These are phyloP conservation scores for Fusarium piperis DNA, from an alignment of 2,329 filamentous ascomycete genomes.

Conservation along the genomic window DNA sequence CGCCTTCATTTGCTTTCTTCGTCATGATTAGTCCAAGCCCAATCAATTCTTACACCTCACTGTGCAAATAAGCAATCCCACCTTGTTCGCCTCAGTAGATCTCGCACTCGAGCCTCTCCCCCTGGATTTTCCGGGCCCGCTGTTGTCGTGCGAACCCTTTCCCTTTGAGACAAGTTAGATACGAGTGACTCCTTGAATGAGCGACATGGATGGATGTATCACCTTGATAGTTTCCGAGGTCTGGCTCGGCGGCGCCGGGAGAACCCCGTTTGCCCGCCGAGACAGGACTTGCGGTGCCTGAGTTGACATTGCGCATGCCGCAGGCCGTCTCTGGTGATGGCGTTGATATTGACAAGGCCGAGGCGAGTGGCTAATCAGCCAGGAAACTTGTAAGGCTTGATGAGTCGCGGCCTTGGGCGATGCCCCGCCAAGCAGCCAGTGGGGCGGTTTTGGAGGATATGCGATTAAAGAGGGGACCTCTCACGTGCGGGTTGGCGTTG, in stretches of 20 bases:
- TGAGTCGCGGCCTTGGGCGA: constrained; percentile 40
- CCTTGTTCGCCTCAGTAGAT: constrained; percentile 43
- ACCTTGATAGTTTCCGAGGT: constrained; percentile 44
- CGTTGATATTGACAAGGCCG: constrained; percentile 28
- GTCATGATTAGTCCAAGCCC: constrained; percentile 23
- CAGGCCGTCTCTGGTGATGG: constrained; percentile 24
- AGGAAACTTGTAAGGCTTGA: constrained; percentile 37
- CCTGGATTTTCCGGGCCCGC: constrained; percentile 35
- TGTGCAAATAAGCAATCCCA: constrained; percentile 20
- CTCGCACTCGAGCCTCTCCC: constrained; percentile 43
- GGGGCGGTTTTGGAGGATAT: constrained; percentile 40
- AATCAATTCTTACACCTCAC: constrained; percentile 1
- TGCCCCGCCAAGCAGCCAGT: constrained; percentile 41
- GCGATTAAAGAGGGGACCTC: constrained; percentile 39
- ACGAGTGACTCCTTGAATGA: constrained; percentile 11
- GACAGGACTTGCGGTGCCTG: constrained; percentile 49
- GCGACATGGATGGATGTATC: constrained; percentile 25
- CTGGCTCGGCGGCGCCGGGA: constrained; percentile 37
- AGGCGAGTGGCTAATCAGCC: constrained; percentile 14
- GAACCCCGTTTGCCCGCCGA: constrained; percentile 48
- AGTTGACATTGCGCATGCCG: constrained; percentile 51
- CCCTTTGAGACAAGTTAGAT: constrained; percentile 38
- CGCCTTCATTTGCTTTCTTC: constrained; percentile 43
- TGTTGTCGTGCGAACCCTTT: constrained; percentile 38
- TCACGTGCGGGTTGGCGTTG: constrained; percentile 18